A percentile compares a stretch with the other conserved stretches of the same genome.
Conservation (phyloP, 179 eudicot species). For the Beta lomatogona region DNA sequence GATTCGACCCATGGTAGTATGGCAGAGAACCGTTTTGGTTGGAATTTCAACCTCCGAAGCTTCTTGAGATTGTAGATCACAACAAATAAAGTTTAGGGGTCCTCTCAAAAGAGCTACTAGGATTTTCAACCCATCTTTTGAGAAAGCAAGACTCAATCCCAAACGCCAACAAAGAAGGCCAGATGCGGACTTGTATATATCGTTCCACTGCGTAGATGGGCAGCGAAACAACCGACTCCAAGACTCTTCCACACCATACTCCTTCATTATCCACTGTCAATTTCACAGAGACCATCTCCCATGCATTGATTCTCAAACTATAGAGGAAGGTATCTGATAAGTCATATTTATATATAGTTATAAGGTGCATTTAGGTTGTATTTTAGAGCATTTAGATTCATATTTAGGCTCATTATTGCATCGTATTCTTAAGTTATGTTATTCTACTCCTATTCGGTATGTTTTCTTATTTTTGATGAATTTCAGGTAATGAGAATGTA, state of each 20-base stretch:
- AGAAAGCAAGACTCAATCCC: not conserved
- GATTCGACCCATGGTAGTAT: constrained; percentile 6
- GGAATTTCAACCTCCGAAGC: not conserved
- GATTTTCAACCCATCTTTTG: constrained; percentile 14
- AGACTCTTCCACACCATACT: not conserved
- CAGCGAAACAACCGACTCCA: constrained; percentile 5
- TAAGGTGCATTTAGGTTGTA: too few relatives aligned
- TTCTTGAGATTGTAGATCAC: constrained; percentile 2
- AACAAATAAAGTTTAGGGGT: not conserved
- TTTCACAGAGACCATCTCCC: not conserved
- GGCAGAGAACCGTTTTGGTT: not conserved
- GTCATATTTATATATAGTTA: too few relatives aligned
- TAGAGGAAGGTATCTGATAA: not conserved
- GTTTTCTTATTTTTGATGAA: too few relatives aligned
- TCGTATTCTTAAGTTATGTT: too few relatives aligned
- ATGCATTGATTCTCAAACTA: not conserved
- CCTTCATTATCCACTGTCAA: not conserved
- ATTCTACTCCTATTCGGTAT: too few relatives aligned
- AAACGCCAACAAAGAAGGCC: not conserved
- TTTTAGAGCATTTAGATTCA: too few relatives aligned
- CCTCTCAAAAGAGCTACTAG: not conserved
- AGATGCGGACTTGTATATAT: not conserved
- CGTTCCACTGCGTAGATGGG: not conserved
- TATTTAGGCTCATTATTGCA: too few relatives aligned
- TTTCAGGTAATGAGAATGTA: too few relatives aligned